Conservation (phyloP, 495 filamentous ascomycete species). For the Podospora pseudocomata region DNA sequence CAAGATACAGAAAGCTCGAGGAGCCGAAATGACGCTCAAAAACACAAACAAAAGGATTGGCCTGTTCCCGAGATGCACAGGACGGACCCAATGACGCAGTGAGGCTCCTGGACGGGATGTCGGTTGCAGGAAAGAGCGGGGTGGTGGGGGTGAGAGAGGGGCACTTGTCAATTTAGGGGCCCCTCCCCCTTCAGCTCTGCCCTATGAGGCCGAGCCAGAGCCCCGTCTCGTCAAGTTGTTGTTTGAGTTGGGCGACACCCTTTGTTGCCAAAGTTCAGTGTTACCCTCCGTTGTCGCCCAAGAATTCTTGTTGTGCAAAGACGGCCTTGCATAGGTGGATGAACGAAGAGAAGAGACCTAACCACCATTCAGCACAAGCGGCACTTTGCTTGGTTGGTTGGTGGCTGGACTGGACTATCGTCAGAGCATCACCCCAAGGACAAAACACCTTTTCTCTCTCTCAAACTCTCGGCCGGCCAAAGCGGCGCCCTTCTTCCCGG, state of each 20-base stretch:
- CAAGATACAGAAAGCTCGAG: not conserved
- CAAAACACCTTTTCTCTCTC: not conserved
- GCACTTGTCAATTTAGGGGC: not conserved
- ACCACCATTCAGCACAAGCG: not conserved
- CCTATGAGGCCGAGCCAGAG: slow-evolving; percentile 5
- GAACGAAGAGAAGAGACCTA: not conserved
- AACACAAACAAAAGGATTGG: not conserved
- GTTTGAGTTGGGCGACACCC: not conserved
- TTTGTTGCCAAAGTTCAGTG: slow-evolving; percentile 1
- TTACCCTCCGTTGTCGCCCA: not conserved
- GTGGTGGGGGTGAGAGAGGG: not conserved
- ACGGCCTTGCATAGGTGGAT: not conserved
- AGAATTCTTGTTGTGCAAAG: not conserved
- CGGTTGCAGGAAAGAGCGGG: not conserved
- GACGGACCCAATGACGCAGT: not conserved
- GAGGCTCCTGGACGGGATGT: slow-evolving; percentile 6
- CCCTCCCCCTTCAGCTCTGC: not conserved
- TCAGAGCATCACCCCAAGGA: not conserved
- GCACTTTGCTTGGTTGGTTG: not conserved
- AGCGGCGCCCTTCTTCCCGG: not conserved
- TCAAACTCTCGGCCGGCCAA: not conserved
- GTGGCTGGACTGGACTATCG: not conserved
- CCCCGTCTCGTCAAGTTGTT: not conserved
- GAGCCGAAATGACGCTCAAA: not conserved
- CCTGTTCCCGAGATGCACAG: not conserved